These are phyloP conservation scores for Peronospora farinosa DNA, from an alignment of 352 stramenopile genomes.

Conservation along the genomic window DNA sequence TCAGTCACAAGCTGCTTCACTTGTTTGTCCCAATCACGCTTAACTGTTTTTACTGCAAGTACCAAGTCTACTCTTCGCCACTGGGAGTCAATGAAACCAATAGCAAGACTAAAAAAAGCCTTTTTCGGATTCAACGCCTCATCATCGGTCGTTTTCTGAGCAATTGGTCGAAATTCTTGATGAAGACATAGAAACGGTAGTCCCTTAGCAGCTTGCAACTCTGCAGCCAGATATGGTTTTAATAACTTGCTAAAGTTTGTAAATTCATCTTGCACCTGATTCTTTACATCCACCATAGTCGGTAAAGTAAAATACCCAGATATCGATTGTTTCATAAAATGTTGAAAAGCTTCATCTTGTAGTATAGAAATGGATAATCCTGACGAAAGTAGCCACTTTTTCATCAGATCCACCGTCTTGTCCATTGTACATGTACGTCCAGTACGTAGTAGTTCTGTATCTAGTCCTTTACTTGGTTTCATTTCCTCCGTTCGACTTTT, in stretches of 20 bases:
- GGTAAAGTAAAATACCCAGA: neutral
- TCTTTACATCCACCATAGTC: constrained; percentile 8
- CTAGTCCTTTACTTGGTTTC: neutral
- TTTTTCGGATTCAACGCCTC: constrained; percentile 7
- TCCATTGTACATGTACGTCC: constrained; percentile 6
- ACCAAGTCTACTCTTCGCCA: constrained; percentile 29
- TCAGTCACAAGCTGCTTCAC: constrained; percentile 16
- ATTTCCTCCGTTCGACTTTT: neutral
- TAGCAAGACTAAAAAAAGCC: constrained; percentile 14
- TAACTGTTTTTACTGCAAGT: constrained; percentile 19
- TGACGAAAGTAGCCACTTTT: constrained; percentile 29
- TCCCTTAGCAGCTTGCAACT: constrained; percentile 16
- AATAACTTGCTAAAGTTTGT: constrained; percentile 19
- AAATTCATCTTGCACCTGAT: constrained; percentile 25
- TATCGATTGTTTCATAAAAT: constrained; percentile 13
- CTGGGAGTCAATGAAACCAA: constrained; percentile 29
- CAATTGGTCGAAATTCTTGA: constrained; percentile 15
- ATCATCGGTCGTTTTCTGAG: constrained; percentile 4
- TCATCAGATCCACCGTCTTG: constrained; percentile 18
- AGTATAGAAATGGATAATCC: constrained; percentile 16
- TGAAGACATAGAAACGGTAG: constrained; percentile 23
- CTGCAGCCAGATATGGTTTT: constrained; percentile 15
- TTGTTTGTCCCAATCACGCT: constrained; percentile 14
- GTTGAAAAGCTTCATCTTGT: constrained; percentile 16
- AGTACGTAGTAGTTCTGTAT: neutral